Base-by-base conservation (phyloP, 306 rosid genomes). In the Notholithocarpus densiflorus region DNA sequence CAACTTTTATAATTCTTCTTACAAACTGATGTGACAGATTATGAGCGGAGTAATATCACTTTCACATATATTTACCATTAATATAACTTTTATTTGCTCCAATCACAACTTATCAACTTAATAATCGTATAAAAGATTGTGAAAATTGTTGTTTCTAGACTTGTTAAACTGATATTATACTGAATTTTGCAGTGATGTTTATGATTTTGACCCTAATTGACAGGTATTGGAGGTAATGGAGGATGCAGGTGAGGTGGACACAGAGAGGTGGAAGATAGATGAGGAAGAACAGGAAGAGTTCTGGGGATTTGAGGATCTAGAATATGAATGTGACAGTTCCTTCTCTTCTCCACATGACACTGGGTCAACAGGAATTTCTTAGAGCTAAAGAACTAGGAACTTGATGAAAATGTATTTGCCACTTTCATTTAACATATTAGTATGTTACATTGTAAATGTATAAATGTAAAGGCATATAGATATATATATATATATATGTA, bases 251-350 rank as follows among this genome's bases (percentile, higher is more conserved):
- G 89, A 91, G 2, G 75, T 78, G 1, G 93, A 95, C 68, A 54
- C 56, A 29, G 98, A 93, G 84, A 88, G 84, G 32, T 93, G 98
- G 99, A 87, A 83, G 84, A 90, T 93, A 93, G 92, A 93, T 69
- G 98, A 90, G 84, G 94, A 89, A 43, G 86, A 87, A 55, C 93
- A 89, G 79, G 97, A 91, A 26, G 96, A 90, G 68, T 90, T 90
- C 55, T 93, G 97, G 98, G 98, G 94, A 68, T 93, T 93, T 86
- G 98, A 91, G 78, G 97, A 93, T 81, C 59, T 96, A 29, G 98
- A 96, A 77, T 85, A 82, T 82, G 99, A 96, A 82, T 89, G 78
- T 82, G 92, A 91, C 66, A 88, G 84, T 80, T 87, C 97, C 21
- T 91, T 89, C 88, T 91, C 98, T 76, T 89, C 94, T 19, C 93